Evolutionary conservation across 2,329 filamentous ascomycete genomes (phyloP), one percentile per base, ranked within the genome.

Genomic region (Xylariaceae sp.): DNA sequence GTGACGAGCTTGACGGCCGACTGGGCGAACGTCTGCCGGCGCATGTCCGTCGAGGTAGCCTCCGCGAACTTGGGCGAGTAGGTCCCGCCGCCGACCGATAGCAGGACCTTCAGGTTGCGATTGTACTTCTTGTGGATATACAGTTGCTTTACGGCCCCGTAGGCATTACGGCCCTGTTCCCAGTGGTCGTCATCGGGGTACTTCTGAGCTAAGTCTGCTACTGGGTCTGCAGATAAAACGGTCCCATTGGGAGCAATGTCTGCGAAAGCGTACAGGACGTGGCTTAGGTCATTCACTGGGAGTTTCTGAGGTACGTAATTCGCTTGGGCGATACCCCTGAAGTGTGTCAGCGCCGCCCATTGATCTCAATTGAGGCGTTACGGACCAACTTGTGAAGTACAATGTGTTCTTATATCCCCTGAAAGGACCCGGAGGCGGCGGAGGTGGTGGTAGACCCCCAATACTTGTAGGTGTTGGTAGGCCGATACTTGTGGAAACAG

Each of bases 31-130:
- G 62, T 80, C 58, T 77, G 75, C 11, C 91, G 83, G 6, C 87
- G 85, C 5, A 78, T 76, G 0, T 81, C 78, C 0, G 87, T 88
- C 16, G 84, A 85, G 0, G 85, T 85, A 0, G 87, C 83, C 6
- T 77, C 76, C 1, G 85, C 79, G 69, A 94, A 91, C 65, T 90
- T 88, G 50, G 82, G 74, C 3, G 88, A 90, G 71, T 89, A 91
- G 0, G 86, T 90, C 86, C 88, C 95, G 14, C 92, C 92, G 36
- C 92, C 92, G 58, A 96, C 89, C 31, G 88, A 91, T 7, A 95
- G 81, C n/a, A 95, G 76, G 2, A 89, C 81, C 74, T 96, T 96
- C 55, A 96, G 74, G 49, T 90, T 85, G 17, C 91, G 85, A 71
- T 96, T 85, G 64, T 81, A 76, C 75, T 92, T 87, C 79, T 96